These are phyloP conservation scores for Myxozyma sirexii DNA, from an alignment of 805 yeast species.

Conservation along the genomic window DNA sequence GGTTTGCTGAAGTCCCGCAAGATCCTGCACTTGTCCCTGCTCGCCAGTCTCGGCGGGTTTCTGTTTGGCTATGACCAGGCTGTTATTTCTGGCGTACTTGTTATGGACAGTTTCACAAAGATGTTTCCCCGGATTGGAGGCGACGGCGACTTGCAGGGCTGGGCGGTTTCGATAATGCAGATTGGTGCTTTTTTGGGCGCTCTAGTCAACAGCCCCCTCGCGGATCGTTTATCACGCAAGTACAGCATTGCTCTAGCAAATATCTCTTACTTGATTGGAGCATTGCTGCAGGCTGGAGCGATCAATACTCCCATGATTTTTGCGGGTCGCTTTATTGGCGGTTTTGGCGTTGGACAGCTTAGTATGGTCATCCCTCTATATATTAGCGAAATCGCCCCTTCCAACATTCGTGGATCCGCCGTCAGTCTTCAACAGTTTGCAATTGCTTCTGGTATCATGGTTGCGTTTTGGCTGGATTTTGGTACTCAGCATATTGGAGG, in stretches of 20 bases:
- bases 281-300: constrained; percentile 30
- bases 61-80: constrained; percentile 41
- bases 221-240: constrained; percentile 32
- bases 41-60: constrained; percentile 41
- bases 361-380: constrained; percentile 52
- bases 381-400: constrained; percentile 38
- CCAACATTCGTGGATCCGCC: constrained; percentile 37
- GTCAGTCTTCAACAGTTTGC: constrained; percentile 39
- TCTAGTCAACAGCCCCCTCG: constrained; percentile 25
- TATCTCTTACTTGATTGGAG: constrained; percentile 26
- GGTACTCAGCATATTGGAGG: constrained; percentile 49
- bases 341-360: constrained; percentile 58
- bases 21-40: constrained; percentile 35
- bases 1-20: constrained; percentile 34
- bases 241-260: constrained; percentile 29
- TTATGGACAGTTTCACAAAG: constrained; percentile 35
- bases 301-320: constrained; percentile 39
- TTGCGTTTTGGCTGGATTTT: constrained; percentile 44
- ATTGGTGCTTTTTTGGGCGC: constrained; percentile 35
- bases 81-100: constrained; percentile 37
- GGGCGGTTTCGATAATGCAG: constrained; percentile 33
- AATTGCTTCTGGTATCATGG: constrained; percentile 42
- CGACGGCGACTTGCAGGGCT: constrained; percentile 31
- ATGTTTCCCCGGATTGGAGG: constrained; percentile 28
- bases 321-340: constrained; percentile 57